These are phyloP conservation scores for Candida tropicalis DNA, from an alignment of 1,139 yeast genomes.

Conservation along the genomic window DNA sequence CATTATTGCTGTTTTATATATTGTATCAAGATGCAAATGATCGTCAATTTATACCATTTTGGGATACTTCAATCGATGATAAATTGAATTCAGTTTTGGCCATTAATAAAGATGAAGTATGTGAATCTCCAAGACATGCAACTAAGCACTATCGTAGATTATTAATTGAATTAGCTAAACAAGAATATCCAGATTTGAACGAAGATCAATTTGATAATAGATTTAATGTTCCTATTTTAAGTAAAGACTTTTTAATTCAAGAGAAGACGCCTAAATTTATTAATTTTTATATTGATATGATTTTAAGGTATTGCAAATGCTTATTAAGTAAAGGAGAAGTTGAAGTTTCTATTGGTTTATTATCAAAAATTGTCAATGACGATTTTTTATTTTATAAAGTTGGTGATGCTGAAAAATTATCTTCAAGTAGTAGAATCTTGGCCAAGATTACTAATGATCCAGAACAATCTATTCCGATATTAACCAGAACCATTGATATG, in stretches of 20 bases:
- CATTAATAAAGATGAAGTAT: slow-evolving; percentile 48
- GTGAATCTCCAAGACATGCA: slow-evolving; percentile 45
- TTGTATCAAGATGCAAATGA: slow-evolving; percentile 44
- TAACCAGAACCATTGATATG: slow-evolving; percentile 47
- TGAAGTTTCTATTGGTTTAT: slow-evolving; percentile 31
- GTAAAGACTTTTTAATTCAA: slow-evolving; percentile 31
- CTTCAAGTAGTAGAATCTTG: slow-evolving; percentile 44
- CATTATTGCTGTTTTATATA: slow-evolving; percentile 42
- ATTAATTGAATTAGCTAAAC: slow-evolving; percentile 38
- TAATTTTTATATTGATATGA: slow-evolving; percentile 49
- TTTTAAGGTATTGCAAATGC: slow-evolving; percentile 45
- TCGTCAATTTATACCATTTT: slow-evolving; percentile 44
- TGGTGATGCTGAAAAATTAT: slow-evolving; percentile 49
- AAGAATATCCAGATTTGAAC: slow-evolving; percentile 27
- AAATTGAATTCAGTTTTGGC: slow-evolving; percentile 47
- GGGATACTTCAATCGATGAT: slow-evolving; percentile 33
- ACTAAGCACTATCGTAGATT: slow-evolving; percentile 48
- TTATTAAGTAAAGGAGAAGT: slow-evolving; percentile 46
- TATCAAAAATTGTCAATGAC: slow-evolving; percentile 35
- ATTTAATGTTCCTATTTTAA: slow-evolving; percentile 36
- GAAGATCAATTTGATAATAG: slow-evolving; percentile 26
- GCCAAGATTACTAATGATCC: slow-evolving; percentile 30
- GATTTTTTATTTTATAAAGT: slow-evolving; percentile 41
- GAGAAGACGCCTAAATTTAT: slow-evolving; percentile 37
- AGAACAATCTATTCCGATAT: slow-evolving; percentile 34